phyloP scores from a whole-genome alignment of 176 grass and related monocot genomes.

The Bromus sterilis region DNA sequence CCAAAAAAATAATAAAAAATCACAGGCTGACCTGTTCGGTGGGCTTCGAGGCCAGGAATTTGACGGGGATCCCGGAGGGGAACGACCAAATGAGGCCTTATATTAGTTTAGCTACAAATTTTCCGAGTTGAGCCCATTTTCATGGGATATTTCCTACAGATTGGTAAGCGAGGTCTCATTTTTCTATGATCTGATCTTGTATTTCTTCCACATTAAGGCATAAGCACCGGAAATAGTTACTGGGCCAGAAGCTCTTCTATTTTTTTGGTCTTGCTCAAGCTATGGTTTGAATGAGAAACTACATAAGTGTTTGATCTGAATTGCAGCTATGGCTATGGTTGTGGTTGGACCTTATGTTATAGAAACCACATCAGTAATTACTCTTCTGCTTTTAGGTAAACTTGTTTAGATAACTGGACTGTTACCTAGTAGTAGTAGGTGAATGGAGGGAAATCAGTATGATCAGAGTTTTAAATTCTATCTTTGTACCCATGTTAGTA shows the following conservation, averaged over 20 bases:
- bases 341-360: neutral
- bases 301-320: neutral
- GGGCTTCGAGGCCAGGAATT: too few relatives aligned
- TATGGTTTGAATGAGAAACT: constrained; percentile 10
- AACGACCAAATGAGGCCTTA: too few relatives aligned
- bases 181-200: neutral
- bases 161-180: neutral
- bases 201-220: neutral
- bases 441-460: neutral
- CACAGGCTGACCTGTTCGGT: too few relatives aligned
- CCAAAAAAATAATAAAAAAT: too few relatives aligned
- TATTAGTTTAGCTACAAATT: neutral
- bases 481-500: neutral
- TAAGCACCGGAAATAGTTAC: neutral
- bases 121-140: neutral
- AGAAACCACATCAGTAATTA: constrained; percentile 4
- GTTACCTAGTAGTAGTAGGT: neutral
- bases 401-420: neutral
- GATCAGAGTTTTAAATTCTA: neutral
- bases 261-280: neutral
- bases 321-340: neutral
- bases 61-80: too few relatives aligned
- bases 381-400: neutral
- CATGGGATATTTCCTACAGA: neutral
- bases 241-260: neutral